Evolutionary conservation across 305 asterid genomes (phyloP).

Genomic region (Plantago lanceolata): DNA sequence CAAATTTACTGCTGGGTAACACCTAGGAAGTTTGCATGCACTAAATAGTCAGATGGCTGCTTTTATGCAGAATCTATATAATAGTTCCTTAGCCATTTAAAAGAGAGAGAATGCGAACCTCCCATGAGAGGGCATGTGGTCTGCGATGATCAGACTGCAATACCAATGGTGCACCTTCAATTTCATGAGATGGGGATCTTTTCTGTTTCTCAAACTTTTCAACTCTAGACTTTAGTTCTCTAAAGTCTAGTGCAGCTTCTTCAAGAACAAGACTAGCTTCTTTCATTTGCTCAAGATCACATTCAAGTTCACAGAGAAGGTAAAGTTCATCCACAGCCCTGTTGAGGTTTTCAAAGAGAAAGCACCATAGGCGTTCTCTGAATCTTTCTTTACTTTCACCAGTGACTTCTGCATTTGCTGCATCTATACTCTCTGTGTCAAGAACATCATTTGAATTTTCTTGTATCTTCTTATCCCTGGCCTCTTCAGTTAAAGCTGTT

Average conservation of each 20-base stretch:
- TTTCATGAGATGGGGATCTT: slow-evolving; percentile 51
- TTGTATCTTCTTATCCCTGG: slow-evolving; percentile 27
- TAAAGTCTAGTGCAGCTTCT: slow-evolving; percentile 94
- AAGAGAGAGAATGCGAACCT: slow-evolving; percentile 57
- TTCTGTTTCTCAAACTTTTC: slow-evolving; percentile 82
- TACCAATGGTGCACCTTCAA: slow-evolving; percentile 51
- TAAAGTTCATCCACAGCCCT: slow-evolving; percentile 96
- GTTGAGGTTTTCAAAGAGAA: slow-evolving; percentile 96
- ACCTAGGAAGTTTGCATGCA: slow-evolving; percentile 13
- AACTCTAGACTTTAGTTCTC: slow-evolving; percentile 75
- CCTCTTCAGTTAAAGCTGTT: slow-evolving; percentile 35
- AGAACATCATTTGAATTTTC: slow-evolving; percentile 36
- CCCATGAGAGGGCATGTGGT: slow-evolving; percentile 99
- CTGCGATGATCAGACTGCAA: slow-evolving; percentile 93
- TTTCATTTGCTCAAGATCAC: slow-evolving; percentile 85
- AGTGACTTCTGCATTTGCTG: slow-evolving; percentile 35
- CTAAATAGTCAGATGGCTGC: slow-evolving; percentile 1
- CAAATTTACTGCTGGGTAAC: neutral
- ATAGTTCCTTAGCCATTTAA: slow-evolving; percentile 17
- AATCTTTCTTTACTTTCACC: slow-evolving; percentile 92
- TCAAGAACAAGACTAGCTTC: slow-evolving; percentile 96
- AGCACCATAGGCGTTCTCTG: slow-evolving; percentile 98
- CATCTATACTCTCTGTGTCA: slow-evolving; percentile 34
- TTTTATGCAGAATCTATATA: slow-evolving; percentile 16
- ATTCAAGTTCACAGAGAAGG: slow-evolving; percentile 96